Conservation (phyloP, 768 basidiomycete genomes). For the Phlebiopsis flavidoalba region DNA sequence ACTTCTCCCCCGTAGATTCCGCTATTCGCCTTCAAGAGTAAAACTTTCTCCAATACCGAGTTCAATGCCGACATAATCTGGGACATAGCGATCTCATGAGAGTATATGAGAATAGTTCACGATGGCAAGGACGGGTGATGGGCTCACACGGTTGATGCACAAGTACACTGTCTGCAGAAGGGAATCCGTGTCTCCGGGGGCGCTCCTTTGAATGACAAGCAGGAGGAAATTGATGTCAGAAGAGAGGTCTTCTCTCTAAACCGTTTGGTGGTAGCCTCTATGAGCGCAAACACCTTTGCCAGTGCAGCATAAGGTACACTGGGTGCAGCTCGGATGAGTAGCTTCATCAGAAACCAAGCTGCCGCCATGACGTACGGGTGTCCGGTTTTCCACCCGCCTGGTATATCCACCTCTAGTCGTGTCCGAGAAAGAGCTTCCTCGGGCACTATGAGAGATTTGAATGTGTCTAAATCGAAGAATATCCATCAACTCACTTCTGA, state of each 20-base stretch:
- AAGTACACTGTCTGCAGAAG: conserved; percentile 90
- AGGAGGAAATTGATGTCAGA: conserved; percentile 84
- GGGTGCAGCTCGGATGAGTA: not conserved
- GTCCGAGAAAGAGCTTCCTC: conserved; percentile 57
- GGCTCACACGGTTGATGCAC: conserved; percentile 85
- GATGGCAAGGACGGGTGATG: not conserved
- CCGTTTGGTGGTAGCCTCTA: conserved; percentile 93
- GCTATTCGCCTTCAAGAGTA: conserved; percentile 94
- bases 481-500: conserved; percentile 48
- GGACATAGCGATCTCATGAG: conserved; percentile 61
- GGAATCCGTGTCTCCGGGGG: conserved; percentile 63
- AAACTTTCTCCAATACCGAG: conserved; percentile 93
- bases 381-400: conserved; percentile 80
- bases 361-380: conserved; percentile 55
- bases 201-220: conserved; percentile 84
- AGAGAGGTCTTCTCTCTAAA: conserved; percentile 85
- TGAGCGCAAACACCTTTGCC: conserved; percentile 80
- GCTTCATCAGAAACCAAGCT: not conserved
- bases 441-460: conserved; percentile 40
- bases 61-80: conserved; percentile 93
- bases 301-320: conserved; percentile 95
- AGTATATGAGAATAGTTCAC: not conserved
- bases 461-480: not conserved
- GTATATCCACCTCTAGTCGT: conserved; percentile 69
- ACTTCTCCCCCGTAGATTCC: conserved; percentile 91